Base-by-base conservation (phyloP, 148 eudicot genomes). In the Arctostaphylos glauca region DNA sequence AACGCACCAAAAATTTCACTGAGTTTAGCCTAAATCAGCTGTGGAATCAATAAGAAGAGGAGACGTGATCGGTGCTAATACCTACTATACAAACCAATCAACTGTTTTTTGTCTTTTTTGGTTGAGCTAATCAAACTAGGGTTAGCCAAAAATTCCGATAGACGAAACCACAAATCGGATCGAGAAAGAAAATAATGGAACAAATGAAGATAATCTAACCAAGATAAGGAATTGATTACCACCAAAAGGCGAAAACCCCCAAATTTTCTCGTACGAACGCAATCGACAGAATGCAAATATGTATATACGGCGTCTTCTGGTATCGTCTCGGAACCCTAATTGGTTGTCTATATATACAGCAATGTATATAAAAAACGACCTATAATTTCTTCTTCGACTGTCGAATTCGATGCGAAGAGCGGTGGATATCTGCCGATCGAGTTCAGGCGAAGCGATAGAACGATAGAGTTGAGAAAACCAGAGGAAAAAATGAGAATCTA, bases 1-100 rank as follows among this genome's bases (percentile, higher is more conserved):
- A 82, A 87, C 81, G 91, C 95, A 89, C 89, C 94, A 82, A 92
- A 94, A 95, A 93, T 84, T 80, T 93, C 97, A 93, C 88, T 15
- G 97, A 90, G 92, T 87, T 87, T 88, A 81, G 43, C 83, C 80
- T 74, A 62, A 71, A 46, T 56, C 73, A 81, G 52, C 84, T 83
- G 54, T 5, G 74, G 56, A 78, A 81, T 59, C 70, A 66, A 74
- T 74, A 14, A 74, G 64, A 41, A n/a, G 23, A 79, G 2, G 25
- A 9, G 38, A 9, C 41, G 38, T 49, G 54, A 14, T 72, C 44
- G 76, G 44, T 6, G 21, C 77, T 25, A 23, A 52, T 8, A 52
- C 70, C 56, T 79, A 77, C 82, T 19, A 83, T 66, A 67, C 46
- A n/a, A 81, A 81, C 64, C 75, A 68, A 82, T 64, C 53, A 54